A percentile compares a stretch with the other conserved stretches of the same genome.
Conservation (phyloP, 1,139 yeast genomes). For the Yamadazyma oceani region DNA sequence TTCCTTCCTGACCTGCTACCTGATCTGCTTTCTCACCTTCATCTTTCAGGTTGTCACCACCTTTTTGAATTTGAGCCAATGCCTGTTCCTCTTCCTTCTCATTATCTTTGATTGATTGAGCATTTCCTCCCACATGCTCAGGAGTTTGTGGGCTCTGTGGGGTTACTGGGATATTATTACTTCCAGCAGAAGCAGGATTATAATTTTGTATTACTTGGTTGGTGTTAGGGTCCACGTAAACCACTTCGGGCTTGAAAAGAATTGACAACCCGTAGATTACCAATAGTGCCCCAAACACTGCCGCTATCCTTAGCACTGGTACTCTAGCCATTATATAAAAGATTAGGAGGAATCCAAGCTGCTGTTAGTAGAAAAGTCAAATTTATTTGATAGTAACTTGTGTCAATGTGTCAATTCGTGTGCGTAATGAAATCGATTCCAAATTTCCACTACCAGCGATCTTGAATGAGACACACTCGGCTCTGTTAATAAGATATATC, state of each 20-base stretch:
- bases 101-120: conserved; percentile 19
- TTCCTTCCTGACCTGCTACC: conserved; percentile 7
- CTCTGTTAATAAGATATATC: too few species aligned
- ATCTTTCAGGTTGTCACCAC: not conserved
- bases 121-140: conserved; percentile 3
- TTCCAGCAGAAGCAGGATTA: conserved; percentile 4
- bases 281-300: conserved; percentile 20
- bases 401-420: not conserved
- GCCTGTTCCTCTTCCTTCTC: conserved; percentile 17
- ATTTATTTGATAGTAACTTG: too few species aligned
- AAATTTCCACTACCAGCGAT: too few species aligned
- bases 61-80: conserved; percentile 11
- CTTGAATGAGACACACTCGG: too few species aligned
- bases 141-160: too few species aligned
- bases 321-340: conserved; percentile 19
- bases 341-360: too few species aligned
- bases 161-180: too few species aligned
- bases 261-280: conserved; percentile 19
- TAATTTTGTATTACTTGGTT: conserved; percentile 20
- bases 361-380: not conserved
- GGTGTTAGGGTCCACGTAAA: conserved; percentile 27
- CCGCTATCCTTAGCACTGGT: conserved; percentile 19
- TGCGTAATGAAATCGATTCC: too few species aligned
- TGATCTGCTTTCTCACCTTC: conserved; percentile 1
- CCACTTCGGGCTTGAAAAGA: conserved; percentile 19